Evolutionary conservation across 73 alveolate species (phyloP).

Genomic region (Paramecium sonneborni): DNA sequence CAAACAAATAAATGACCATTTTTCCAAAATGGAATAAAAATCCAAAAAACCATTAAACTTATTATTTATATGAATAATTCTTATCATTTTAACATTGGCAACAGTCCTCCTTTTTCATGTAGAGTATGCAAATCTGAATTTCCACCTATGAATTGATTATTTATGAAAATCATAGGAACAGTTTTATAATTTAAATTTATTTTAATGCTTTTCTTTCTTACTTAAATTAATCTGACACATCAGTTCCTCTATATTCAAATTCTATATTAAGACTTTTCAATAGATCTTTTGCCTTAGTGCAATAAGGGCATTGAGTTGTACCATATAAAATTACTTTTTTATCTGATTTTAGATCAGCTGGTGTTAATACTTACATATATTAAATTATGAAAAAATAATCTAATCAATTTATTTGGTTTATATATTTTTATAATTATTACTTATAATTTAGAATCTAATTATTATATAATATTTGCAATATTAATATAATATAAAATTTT

Average conservation of each 20-base stretch:
- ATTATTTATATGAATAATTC: background rate
- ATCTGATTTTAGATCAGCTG: background rate
- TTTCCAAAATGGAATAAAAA: background rate
- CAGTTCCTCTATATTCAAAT: background rate
- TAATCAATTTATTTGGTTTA: too few relatives aligned
- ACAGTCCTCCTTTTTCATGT: background rate
- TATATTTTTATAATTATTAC: too few relatives aligned
- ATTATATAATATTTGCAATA: too few relatives aligned
- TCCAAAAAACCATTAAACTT: background rate
- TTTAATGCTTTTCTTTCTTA: background rate
- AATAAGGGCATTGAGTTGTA: background rate
- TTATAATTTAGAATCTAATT: too few relatives aligned
- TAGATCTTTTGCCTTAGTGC: background rate
- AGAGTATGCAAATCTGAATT: conserved; percentile 1
- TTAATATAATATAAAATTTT: too few relatives aligned
- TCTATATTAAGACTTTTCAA: background rate
- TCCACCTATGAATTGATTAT: conserved; percentile 25
- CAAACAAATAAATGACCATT: background rate
- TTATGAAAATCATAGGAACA: conserved; percentile 16
- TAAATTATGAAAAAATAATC: background rate
- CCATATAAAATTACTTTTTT: conserved; percentile 35
- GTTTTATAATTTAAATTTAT: background rate
- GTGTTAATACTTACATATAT: background rate
- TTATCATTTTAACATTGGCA: background rate
- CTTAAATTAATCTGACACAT: background rate